Evolutionary conservation across 2,329 filamentous ascomycete genomes (phyloP).

Genomic region (Fusarium sp.): DNA sequence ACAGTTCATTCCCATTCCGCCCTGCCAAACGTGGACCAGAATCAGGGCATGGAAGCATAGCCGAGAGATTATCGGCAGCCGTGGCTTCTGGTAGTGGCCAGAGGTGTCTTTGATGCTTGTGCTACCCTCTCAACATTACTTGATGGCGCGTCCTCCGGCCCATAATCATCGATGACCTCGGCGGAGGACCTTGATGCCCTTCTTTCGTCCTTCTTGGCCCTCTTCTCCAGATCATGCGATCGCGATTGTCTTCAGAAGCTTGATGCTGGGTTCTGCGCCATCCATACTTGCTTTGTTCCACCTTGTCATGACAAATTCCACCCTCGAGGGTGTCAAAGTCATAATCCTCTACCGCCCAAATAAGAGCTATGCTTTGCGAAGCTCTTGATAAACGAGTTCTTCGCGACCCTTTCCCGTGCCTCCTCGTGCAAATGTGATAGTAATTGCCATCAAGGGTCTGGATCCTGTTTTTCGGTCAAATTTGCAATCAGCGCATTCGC

Average conservation of each 20-base stretch:
- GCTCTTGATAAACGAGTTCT: slow-evolving; percentile 64
- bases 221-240: background rate
- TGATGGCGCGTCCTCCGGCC: slow-evolving; percentile 31
- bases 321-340: background rate
- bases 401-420: slow-evolving; percentile 47
- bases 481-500: background rate
- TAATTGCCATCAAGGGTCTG: slow-evolving; percentile 56
- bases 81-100: slow-evolving; percentile 33
- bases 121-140: slow-evolving; percentile 61
- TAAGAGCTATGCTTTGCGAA: slow-evolving; percentile 72
- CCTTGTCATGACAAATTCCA: slow-evolving; percentile 8
- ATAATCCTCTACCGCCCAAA: slow-evolving; percentile 64
- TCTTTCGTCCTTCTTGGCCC: background rate
- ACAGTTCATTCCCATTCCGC: slow-evolving; percentile 43
- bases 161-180: background rate
- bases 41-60: slow-evolving; percentile 21
- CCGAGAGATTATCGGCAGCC: slow-evolving; percentile 22
- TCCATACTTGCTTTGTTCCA: background rate
- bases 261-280: background rate
- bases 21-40: slow-evolving; percentile 15
- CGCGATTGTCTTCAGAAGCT: background rate
- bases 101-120: slow-evolving; percentile 43
- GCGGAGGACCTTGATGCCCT: slow-evolving; percentile 2
- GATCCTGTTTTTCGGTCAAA: slow-evolving; percentile 45
- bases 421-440: slow-evolving; percentile 48